Evolutionary conservation across 1,139 yeast genomes (phyloP), one percentile per base, ranked within the genome.

Genomic region (Candida mesenterica): DNA sequence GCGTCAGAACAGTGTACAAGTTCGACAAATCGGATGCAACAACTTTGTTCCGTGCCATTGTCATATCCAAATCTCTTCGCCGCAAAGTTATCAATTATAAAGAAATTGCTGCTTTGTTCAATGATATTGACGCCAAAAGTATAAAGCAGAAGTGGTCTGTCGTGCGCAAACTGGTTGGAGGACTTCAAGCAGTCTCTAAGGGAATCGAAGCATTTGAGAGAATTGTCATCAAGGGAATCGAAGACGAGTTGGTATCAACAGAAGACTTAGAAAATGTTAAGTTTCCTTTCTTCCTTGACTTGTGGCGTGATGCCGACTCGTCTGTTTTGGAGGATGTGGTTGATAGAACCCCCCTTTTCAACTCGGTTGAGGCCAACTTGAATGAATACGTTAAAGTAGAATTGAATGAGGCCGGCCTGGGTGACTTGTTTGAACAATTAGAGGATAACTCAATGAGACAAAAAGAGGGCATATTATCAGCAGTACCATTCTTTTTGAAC

Each of bases 91-190:
- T 81, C 27, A 79, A 79, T 42, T 86, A 87, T 76, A 67, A 65
- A 0, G 53, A 65, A 30, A 75, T 85, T n/a, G 66, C 80, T 0
- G 49, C 51, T 0, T 57, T 72, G 4, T 68, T 82, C 42, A 62
- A 54, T 1, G 71, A 59, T 13, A 49, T 60, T 27, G 61, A 53
- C 16, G 57, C 59, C 3, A 59, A 64, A 2, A 61, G 68, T 1
- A 69, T 80, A 12, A 68, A 67, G 36, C 70, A 75, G 31, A 75
- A 72, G 40, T 86, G 95, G 95, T 75, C 80, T 0, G 62, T 67
- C 9, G 64, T 80, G 6, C 65, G 87, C 28, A 75, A 72, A 41
- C 65, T 60, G 48, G 62, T 75, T 49, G 92, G 90, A 2, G 77
- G 75, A 1, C 59, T 68, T 15, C 56, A 53, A 8, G 78, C 77